phyloP scores from a whole-genome alignment of 2,329 filamentous ascomycete genomes.

The Fusarium nurragi region DNA sequence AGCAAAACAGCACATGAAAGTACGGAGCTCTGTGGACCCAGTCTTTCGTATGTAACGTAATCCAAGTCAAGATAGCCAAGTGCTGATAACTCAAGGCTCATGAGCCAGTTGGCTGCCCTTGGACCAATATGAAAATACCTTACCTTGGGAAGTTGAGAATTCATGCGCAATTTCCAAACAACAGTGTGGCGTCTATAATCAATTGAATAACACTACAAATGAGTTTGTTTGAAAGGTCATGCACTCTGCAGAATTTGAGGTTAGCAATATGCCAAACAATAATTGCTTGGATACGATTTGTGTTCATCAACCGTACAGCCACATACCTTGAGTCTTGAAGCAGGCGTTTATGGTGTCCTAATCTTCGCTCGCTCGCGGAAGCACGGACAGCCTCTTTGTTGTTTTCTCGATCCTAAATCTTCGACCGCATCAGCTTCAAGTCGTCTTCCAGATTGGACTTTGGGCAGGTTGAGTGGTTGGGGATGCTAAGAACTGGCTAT shows the following conservation, averaged over 20 bases:
- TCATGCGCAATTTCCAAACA: slow-evolving; percentile 43
- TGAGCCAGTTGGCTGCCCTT: neutral
- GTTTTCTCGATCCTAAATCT: slow-evolving; percentile 8
- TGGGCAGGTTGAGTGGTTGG: neutral
- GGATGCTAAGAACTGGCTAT: neutral
- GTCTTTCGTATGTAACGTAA: neutral
- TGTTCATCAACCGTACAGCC: neutral
- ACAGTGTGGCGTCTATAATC: slow-evolving; percentile 21
- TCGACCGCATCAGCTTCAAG: slow-evolving; percentile 11
- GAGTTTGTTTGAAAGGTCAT: slow-evolving; percentile 11
- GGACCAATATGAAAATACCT: slow-evolving; percentile 4
- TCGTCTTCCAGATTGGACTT: neutral
- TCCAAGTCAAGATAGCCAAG: neutral
- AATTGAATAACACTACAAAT: slow-evolving; percentile 10
- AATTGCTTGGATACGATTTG: neutral
- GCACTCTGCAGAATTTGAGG: slow-evolving; percentile 3
- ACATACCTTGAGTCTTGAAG: neutral
- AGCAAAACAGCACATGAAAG: neutral
- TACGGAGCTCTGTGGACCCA: neutral
- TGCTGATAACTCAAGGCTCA: neutral
- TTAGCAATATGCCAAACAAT: neutral
- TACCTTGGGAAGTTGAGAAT: slow-evolving; percentile 49
- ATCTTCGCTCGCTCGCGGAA: neutral
- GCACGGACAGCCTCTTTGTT: neutral
- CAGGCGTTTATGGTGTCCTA: neutral